Conservation (phyloP, 345 rosid species). For the Populus alba region DNA sequence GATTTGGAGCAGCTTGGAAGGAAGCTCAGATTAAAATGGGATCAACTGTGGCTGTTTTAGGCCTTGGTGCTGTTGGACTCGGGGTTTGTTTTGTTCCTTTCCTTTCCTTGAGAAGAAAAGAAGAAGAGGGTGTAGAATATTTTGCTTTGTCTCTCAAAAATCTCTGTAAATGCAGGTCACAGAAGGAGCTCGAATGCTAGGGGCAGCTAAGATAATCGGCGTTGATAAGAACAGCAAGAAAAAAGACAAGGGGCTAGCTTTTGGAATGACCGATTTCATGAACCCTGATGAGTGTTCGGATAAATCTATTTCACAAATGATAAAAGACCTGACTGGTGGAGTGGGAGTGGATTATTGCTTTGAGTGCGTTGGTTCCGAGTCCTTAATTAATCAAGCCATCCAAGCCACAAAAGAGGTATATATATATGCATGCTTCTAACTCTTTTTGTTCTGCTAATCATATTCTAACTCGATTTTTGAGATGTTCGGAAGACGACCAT, state of each 20-base stretch:
- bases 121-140: no score
- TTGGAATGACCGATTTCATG: slow-evolving; percentile 64
- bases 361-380: slow-evolving; percentile 50
- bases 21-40: slow-evolving; percentile 49
- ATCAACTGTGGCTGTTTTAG: slow-evolving; percentile 60
- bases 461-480: background rate
- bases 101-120: no score
- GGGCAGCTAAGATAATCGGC: slow-evolving; percentile 62
- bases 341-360: slow-evolving; percentile 60
- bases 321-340: slow-evolving; percentile 45
- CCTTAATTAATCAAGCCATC: slow-evolving; percentile 47
- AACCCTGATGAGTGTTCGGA: slow-evolving; percentile 48
- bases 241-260: slow-evolving; percentile 28
- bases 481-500: background rate
- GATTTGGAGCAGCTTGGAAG: slow-evolving; percentile 75
- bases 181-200: slow-evolving; percentile 53
- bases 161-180: slow-evolving; percentile 33
- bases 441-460: background rate
- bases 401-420: slow-evolving; percentile 42
- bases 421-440: background rate
- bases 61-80: slow-evolving; percentile 74
- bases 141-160: background rate
- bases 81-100: slow-evolving; percentile 32
- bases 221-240: slow-evolving; percentile 47
- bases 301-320: slow-evolving; percentile 35